Evolutionary conservation across 1,284 basidiomycete species (phyloP).

Genomic region (Malassezia equina): DNA sequence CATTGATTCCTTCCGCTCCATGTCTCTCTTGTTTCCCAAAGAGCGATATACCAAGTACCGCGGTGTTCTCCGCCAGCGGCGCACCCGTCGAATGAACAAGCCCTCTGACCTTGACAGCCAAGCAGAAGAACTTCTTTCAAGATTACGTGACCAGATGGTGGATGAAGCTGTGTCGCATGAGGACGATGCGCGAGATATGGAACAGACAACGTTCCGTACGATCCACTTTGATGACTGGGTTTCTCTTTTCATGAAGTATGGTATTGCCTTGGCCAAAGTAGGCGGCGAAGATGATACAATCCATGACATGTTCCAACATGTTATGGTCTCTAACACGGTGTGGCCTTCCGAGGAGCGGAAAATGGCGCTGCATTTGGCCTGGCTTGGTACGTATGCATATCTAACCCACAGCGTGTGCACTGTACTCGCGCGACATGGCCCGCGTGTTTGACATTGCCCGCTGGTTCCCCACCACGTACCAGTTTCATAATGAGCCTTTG

Average conservation of each 20-base stretch:
- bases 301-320: conserved; percentile 63
- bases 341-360: conserved; percentile 30
- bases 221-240: conserved; percentile 80
- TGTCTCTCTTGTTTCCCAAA: conserved; percentile 67
- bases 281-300: conserved; percentile 55
- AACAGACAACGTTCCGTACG: conserved; percentile 58
- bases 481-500: conserved; percentile 38
- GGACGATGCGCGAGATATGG: conserved; percentile 32
- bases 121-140: conserved; percentile 63
- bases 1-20: conserved; percentile 77
- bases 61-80: conserved; percentile 13
- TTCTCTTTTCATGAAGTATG: conserved; percentile 66
- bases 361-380: conserved; percentile 27
- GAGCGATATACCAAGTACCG: conserved; percentile 50
- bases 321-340: conserved; percentile 53
- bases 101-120: conserved; percentile 42
- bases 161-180: conserved; percentile 33
- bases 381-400: conserved; percentile 20
- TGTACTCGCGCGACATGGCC: conserved; percentile 31
- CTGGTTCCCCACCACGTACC: conserved; percentile 28
- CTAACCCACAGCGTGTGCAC: conserved; percentile 23
- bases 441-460: conserved; percentile 25
- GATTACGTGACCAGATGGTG: conserved; percentile 66
- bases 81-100: conserved; percentile 4
- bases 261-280: conserved; percentile 61